Conservation (phyloP, 371 early-diverging fungal species). For the Mortierella polycephala region DNA sequence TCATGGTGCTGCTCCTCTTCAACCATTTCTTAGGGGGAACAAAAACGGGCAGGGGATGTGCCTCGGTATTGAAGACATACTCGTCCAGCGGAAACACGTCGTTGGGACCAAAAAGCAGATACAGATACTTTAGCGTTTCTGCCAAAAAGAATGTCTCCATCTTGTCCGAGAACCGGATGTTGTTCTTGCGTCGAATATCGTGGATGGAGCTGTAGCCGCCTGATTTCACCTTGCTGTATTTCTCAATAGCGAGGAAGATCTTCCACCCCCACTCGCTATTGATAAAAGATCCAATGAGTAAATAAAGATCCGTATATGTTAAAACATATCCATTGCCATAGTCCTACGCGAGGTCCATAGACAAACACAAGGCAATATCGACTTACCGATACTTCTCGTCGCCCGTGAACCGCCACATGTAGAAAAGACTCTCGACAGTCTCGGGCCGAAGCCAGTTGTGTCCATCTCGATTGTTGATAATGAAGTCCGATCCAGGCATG, state of each 20-base stretch:
- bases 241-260: conserved; percentile 87
- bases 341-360: background rate
- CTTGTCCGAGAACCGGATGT: conserved; percentile 64
- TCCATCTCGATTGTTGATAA: conserved; percentile 69
- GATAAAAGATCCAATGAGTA: background rate
- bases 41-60: conserved; percentile 85
- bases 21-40: conserved; percentile 41
- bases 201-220: conserved; percentile 84
- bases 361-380: background rate
- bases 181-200: conserved; percentile 66
- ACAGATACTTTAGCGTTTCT: conserved; percentile 96
- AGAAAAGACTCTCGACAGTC: conserved; percentile 89
- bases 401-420: conserved; percentile 86
- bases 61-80: conserved; percentile 91
- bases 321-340: background rate
- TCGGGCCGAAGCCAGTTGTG: conserved; percentile 90
- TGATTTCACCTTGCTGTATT: conserved; percentile 71
- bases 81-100: conserved; percentile 79
- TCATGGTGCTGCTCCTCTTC: background rate
- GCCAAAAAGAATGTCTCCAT: conserved; percentile 89
- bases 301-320: background rate
- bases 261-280: conserved; percentile 91
- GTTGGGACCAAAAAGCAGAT: conserved; percentile 82
- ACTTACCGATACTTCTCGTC: conserved; percentile 76
- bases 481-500: conserved; percentile 66